Percentiles rank a stretch among this genome's conserved stretches.
phyloP scores from a whole-genome alignment of 1,284 basidiomycete genomes.

The Fomitopsis schrenkii region DNA sequence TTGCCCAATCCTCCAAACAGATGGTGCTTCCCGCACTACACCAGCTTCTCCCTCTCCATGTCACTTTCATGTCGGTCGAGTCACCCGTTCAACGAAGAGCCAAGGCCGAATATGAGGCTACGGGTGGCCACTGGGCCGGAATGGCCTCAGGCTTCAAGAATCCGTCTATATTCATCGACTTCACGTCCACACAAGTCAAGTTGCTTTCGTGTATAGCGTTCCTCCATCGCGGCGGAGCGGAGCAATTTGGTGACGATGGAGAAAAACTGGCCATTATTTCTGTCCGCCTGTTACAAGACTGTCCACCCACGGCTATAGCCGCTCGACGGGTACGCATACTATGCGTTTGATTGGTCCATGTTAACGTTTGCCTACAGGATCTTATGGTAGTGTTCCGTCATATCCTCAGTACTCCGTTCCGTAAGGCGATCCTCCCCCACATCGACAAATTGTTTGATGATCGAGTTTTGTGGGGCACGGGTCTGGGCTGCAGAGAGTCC shows the following conservation, averaged over 20 bases:
- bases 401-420: constrained; percentile 79
- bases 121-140: constrained; percentile 82
- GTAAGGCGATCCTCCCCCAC: constrained; percentile 78
- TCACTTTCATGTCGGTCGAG: constrained; percentile 76
- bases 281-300: constrained; percentile 89
- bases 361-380: constrained; percentile 52
- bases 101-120: constrained; percentile 76
- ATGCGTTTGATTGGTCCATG: not conserved
- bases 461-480: constrained; percentile 85
- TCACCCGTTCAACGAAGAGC: constrained; percentile 86
- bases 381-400: constrained; percentile 92
- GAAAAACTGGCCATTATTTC: constrained; percentile 82
- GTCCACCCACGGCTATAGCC: constrained; percentile 83
- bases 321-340: constrained; percentile 61
- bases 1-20: constrained; percentile 80
- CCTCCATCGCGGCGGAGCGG: constrained; percentile 71
- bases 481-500: constrained; percentile 79
- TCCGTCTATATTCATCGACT: constrained; percentile 78
- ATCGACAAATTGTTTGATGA: constrained; percentile 93
- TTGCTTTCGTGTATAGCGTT: constrained; percentile 94
- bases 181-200: constrained; percentile 94
- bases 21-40: constrained; percentile 70
- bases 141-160: constrained; percentile 81
- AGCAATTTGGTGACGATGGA: constrained; percentile 76
- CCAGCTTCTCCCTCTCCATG: constrained; percentile 71